Base-by-base conservation (phyloP, 306 rosid genomes). In the Morella rubra region DNA sequence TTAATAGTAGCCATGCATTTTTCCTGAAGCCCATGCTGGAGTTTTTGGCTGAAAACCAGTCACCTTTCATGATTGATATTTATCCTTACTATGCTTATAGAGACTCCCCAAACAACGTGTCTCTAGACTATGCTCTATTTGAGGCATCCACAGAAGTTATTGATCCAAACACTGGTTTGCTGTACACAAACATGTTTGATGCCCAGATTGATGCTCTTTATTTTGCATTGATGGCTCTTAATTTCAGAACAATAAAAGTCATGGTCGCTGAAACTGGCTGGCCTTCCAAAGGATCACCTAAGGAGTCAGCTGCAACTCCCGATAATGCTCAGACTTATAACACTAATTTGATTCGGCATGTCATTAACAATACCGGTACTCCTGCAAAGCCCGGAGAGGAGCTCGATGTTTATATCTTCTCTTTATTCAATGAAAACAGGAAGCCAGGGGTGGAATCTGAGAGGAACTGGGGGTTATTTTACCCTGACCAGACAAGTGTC, bases 251-350 rank as follows among this genome's bases (percentile, higher is more conserved):
- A 68, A 87, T 96, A 66, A 91, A 85, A 83, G 82, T 96, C 73
- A 89, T 91, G 93, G 97, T 96, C 76, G 88, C 98, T 4, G 99
- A 96, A 84, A 96, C 99, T 20, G 99, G 99, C 67, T 96, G 99
- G 99, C 99, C 99, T 73, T 89, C 98, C 15, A 96, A 93, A 72
- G 99, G 99, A 55, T 92, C 99, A 0, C 93, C 96, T 7, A 96
- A 91, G 89, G 99, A 96, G 87, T 88, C 86, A 10, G 91, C 96
- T 73, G 99, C 99, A 16, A 85, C 86, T 65, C 86, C 91, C 8
- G 91, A 85, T 73, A 84, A 88, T 73, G 91, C 99, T 65, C 99
- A 96, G 77, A 91, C 82, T 22, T 96, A 89, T 80, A 96, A 88
- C 69, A 80, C 88, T 11, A 88, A 88, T 77, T 79, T 87, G 72